These are phyloP conservation scores for Camellia sinensis DNA, from an alignment of 148 eudicot species.

Conservation along the genomic window DNA sequence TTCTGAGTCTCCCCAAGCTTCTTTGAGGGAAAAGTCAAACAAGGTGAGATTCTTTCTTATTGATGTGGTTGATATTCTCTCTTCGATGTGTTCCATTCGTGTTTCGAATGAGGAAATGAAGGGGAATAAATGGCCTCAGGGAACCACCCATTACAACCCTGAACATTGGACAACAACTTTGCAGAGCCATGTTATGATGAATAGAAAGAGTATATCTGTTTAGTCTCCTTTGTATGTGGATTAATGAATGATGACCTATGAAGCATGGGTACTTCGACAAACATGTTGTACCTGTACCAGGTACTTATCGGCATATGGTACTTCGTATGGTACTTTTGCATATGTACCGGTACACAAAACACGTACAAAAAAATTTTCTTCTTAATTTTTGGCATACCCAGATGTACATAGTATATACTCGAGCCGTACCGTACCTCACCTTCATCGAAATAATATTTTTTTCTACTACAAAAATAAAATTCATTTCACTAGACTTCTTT, in stretches of 20 bases:
- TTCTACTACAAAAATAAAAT: too few species aligned
- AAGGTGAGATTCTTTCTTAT: constrained; percentile 46
- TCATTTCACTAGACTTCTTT: too few species aligned
- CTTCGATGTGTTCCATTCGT: background rate
- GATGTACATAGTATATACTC: too few species aligned
- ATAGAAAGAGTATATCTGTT: background rate
- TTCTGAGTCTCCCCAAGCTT: constrained; percentile 94
- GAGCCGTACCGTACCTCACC: too few species aligned
- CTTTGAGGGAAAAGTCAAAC: constrained; percentile 81
- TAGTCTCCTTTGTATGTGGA: background rate
- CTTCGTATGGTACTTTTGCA: too few species aligned
- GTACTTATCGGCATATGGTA: too few species aligned
- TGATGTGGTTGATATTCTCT: background rate
- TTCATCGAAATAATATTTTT: too few species aligned
- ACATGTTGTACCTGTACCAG: too few species aligned
- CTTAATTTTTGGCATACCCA: too few species aligned
- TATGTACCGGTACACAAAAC: too few species aligned
- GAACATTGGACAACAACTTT: background rate
- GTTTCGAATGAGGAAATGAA: background rate
- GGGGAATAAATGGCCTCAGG: background rate
- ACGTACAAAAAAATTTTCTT: too few species aligned
- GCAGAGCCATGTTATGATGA: background rate
- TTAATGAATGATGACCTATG: background rate
- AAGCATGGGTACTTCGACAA: too few species aligned
- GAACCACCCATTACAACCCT: background rate